Evolutionary conservation across 2,329 filamentous ascomycete genomes (phyloP).

Genomic region (Aaosphaeria pasadenensis): DNA sequence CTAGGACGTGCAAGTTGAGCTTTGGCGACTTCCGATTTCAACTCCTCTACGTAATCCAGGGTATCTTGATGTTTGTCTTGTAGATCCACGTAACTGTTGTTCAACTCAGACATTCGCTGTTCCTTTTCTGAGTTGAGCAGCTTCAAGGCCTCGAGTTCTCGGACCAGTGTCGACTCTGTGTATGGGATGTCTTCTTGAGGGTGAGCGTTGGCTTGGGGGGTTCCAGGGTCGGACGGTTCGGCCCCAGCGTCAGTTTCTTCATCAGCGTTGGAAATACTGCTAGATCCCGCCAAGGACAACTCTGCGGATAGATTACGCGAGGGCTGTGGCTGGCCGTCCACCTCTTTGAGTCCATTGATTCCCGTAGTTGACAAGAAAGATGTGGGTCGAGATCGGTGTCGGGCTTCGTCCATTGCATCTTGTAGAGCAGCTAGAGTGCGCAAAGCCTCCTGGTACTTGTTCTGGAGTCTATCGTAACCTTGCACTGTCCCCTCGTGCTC

Average conservation of each 20-base stretch:
- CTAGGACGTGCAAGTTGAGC: conserved; percentile 65
- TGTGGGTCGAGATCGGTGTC: conserved; percentile 63
- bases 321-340: conserved; percentile 67
- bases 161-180: conserved; percentile 40
- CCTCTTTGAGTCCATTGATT: conserved; percentile 65
- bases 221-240: conserved; percentile 62
- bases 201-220: conserved; percentile 17
- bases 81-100: conserved; percentile 77
- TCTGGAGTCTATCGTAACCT: conserved; percentile 77
- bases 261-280: conserved; percentile 27
- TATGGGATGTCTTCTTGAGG: conserved; percentile 13
- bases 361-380: conserved; percentile 83
- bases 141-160: conserved; percentile 71
- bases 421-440: conserved; percentile 80
- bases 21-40: conserved; percentile 82
- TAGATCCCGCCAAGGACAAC: conserved; percentile 79
- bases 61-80: conserved; percentile 79
- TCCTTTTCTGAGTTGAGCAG: conserved; percentile 73
- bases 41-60: conserved; percentile 81
- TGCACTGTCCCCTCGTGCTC: conserved; percentile 83
- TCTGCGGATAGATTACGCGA: conserved; percentile 93
- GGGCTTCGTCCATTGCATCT: conserved; percentile 76
- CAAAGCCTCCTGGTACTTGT: conserved; percentile 88
- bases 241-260: conserved; percentile 53
- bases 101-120: conserved; percentile 67